Base-by-base conservation (phyloP, 2,329 filamentous ascomycete species). In the Westerdykella ornata region DNA sequence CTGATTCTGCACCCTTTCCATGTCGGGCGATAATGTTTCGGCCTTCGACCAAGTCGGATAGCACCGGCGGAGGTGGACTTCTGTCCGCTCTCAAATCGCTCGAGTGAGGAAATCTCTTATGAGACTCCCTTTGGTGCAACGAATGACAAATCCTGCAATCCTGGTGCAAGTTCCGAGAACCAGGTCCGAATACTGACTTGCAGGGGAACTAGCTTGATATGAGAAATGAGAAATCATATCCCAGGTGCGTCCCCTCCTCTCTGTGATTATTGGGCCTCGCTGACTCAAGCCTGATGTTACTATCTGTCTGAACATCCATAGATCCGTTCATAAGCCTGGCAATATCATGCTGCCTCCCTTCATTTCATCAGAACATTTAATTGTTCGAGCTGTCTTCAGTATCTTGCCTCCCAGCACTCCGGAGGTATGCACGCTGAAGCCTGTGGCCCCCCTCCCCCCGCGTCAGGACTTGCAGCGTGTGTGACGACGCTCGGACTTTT, bases 341-440 rank as follows among this genome's bases (percentile, higher is more conserved):
- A n/a, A n/a, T n/a, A n/a, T n/a, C n/a, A n/a, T n/a, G n/a, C n/a
- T n/a, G n/a, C n/a, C n/a, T n/a, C n/a, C n/a, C n/a, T n/a, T n/a
- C n/a, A n/a, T n/a, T n/a, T n/a, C n/a, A n/a, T n/a, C n/a, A n/a
- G n/a, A n/a, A n/a, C n/a, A n/a, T n/a, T n/a, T n/a, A n/a, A n/a
- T n/a, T n/a, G n/a, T n/a, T n/a, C n/a, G n/a, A n/a, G n/a, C n/a
- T n/a, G n/a, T n/a, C n/a, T n/a, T n/a, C 47, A 29, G 45, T 52
- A 48, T 53, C 49, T 46, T 42, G 35, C 45, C 51, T 60, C 53
- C 52, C 54, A 54, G 52, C 42, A 49, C 41, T 33, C 13, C 33
- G 39, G 42, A 34, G 13, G 45, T 46, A 55, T 48, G 15, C 29
- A 46, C 28, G 31, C 51, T 48, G 36, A 33, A 45, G n/a, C 54